Conservation (phyloP, 2,329 filamentous ascomycete genomes). For the Fusarium sp. region DNA sequence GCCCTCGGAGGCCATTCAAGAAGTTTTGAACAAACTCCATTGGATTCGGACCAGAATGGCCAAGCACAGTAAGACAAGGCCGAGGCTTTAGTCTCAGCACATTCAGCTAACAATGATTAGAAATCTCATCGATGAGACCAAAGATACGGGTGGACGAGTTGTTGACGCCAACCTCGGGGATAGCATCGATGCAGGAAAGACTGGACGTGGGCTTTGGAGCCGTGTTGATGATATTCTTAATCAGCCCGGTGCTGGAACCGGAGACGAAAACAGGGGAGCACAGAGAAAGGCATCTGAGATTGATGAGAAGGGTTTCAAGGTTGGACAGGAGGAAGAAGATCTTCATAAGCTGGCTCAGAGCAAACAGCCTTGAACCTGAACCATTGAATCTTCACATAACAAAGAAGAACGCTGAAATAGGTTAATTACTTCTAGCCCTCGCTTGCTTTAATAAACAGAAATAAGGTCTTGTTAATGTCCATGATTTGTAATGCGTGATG, state of each 20-base stretch:
- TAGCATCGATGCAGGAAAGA: slow-evolving; percentile 9
- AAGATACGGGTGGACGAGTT: slow-evolving; percentile 2
- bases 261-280: not conserved
- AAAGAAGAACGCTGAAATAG: not conserved
- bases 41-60: slow-evolving; percentile 21
- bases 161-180: slow-evolving; percentile 22
- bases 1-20: slow-evolving; percentile 12
- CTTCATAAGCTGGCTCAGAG: slow-evolving; percentile 11
- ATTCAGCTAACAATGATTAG: too few species aligned
- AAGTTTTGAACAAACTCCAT: slow-evolving; percentile 5
- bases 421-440: too few species aligned
- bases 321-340: slow-evolving; percentile 16
- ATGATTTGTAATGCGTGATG: too few species aligned
- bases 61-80: slow-evolving; percentile 19
- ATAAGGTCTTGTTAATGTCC: too few species aligned
- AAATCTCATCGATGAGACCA: slow-evolving; percentile 25
- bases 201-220: not conserved
- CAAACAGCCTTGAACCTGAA: slow-evolving; percentile 12
- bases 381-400: not conserved
- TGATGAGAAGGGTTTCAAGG: slow-evolving; percentile 18
- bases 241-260: not conserved
- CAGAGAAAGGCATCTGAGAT: not conserved
- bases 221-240: slow-evolving; percentile 7
- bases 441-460: too few species aligned
- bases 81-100: too few species aligned